Evolutionary conservation across 176 grass and related monocot genomes (phyloP), one percentile per base, ranked within the genome.

Genomic region (Musa beccarii): DNA sequence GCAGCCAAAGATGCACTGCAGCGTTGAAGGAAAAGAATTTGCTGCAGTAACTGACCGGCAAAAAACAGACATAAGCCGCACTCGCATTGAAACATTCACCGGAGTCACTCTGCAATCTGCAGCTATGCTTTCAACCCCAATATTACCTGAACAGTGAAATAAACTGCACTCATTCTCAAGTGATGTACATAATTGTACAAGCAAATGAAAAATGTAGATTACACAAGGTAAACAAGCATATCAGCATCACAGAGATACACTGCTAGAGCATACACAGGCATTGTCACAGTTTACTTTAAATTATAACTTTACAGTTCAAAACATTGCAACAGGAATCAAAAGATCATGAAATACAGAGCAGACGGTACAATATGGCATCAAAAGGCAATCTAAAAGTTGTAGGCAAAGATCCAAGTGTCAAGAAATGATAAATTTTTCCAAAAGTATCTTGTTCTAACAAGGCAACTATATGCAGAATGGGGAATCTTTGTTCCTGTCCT

Each of bases 1-100:
- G 85, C 89, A 96, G 34, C 83, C 81, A 74, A 96, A 96, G 78
- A 96, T 90, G 79, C 93, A 90, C 69, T 92, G 89, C 71, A 96
- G 83, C 68, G 93, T 90, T 81, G 87, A 86, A 26, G 93, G 93
- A 82, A 96, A 96, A 81, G 83, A 28, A 66, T 96, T 96, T 52
- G 89, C 93, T 79, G 93, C 89, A 88, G 93, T 85, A 68, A 92
- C 79, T 71, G 93, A 96, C 64, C 87, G 85, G 74, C 89, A 88
- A 82, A 92, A 96, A 79, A 92, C 81, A 86, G 59, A 88, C 93
- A 92, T 96, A 74, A 96, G 89, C 69, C 85, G 67, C 59, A 85
- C 84, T 79, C 83, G 81, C 79, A 92, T 69, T 54, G 93, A 84
- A 88, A 75, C 61, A 83, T 84, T 85, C 75, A 82, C 93, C 50